Conservation (phyloP, 768 basidiomycete genomes). For the Phanerochaete sordida region DNA sequence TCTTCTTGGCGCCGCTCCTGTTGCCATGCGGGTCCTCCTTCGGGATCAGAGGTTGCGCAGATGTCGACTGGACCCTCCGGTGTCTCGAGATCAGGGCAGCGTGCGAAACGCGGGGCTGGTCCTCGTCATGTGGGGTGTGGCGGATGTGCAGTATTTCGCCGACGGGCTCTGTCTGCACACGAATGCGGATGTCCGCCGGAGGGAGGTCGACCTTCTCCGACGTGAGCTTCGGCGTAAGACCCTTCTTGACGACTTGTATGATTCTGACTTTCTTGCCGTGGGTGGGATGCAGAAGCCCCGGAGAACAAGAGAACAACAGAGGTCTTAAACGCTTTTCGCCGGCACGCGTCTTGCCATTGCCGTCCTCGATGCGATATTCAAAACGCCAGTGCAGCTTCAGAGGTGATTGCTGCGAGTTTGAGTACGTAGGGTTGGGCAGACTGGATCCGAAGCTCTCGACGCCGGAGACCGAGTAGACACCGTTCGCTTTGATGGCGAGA, state of each 20-base stretch:
- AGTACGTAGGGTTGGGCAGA: neutral
- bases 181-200: neutral
- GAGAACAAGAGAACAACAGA: slow-evolving; percentile 72
- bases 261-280: slow-evolving; percentile 61
- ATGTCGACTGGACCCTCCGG: neutral
- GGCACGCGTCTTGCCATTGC: slow-evolving; percentile 36
- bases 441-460: slow-evolving; percentile 41
- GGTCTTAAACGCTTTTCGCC: slow-evolving; percentile 77
- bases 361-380: slow-evolving; percentile 72
- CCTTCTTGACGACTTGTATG: slow-evolving; percentile 72
- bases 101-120: neutral
- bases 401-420: neutral
- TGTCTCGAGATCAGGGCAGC: neutral
- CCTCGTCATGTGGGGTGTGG: neutral
- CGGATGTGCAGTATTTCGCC: neutral
- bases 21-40: neutral
- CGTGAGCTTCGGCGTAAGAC: slow-evolving; percentile 57
- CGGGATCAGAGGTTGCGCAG: neutral
- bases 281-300: slow-evolving; percentile 53
- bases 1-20: neutral
- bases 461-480: slow-evolving; percentile 73
- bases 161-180: neutral
- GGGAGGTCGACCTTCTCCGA: slow-evolving; percentile 51
- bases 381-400: slow-evolving; percentile 68
- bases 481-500: slow-evolving; percentile 63